Evolutionary conservation across 306 rosid genomes (phyloP), one percentile per base, ranked within the genome.

Genomic region (Dryas octopetala): DNA sequence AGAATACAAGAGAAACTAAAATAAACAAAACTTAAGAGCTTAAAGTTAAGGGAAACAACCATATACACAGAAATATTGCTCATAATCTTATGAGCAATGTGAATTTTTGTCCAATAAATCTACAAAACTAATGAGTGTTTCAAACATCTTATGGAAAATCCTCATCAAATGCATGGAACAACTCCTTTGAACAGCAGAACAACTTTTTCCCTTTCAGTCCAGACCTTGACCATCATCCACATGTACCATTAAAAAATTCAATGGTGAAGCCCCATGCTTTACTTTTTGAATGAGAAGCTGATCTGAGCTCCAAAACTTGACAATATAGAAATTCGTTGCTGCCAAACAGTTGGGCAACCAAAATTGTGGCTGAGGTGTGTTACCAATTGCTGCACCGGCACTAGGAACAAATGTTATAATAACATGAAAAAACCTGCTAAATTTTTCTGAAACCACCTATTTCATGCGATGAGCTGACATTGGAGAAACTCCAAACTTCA

Each of bases 41-140:
- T 41, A 65, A 53, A 49, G 77, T 51, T 43, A 55, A 46, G 7
- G 19, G 57, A 50, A 51, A 48, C 60, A 66, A 32, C 55, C 48
- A 51, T 64, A 78, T 70, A 74, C 80, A 78, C 50, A 17, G 19
- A 62, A 68, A 63, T 43, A 41, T 47, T 40, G 68, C 68, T 53
- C 77, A 58, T 74, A 57, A 79, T 58, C 79, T 74, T n/a, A 73
- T 54, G 74, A 74, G 76, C 48, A 68, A 70, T 40, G 59, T 54
- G 69, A 83, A 62, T 74, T 50, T 59, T 62, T 63, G 69, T 73
- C 79, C 78, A 80, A 71, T 47, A 65, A 70, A 72, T 74, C 75
- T 68, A 76, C 68, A 80, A 4, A 59, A 26, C 74, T 65, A 58
- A 38, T 8, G 11, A 74, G 48, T 28, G 60, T 66, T 74, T 76